Evolutionary conservation across 192 early-diverging fungal species (phyloP), one percentile per base, ranked within the genome.

Genomic region (Kickxella alabastrina): DNA sequence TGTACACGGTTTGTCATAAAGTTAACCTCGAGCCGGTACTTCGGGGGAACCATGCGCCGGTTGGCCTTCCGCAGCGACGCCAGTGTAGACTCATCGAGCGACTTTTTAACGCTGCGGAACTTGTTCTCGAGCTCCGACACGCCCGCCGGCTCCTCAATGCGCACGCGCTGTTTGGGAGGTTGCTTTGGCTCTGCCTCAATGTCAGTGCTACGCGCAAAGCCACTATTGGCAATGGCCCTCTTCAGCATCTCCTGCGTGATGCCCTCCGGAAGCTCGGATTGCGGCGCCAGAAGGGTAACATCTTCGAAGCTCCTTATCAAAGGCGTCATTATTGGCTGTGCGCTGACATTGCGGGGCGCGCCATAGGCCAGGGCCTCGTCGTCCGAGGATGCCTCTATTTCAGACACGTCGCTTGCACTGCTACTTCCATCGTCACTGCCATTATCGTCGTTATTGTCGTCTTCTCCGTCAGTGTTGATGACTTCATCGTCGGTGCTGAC

Each of bases 11-110:
- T 75, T 34, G 71, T 75, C 56, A 75, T 55, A 65, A 75, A 79
- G 59, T 79, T 79, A 34, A 79, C 67, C 31, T 79, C 77, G 37
- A 74, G 57, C 0, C 71, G 65, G 34, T 75, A 67, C 48, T 70
- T 64, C 28, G 58, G 51, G 26, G 77, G 77, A 12, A 79, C 49
- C 71, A 66, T 70, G 4, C 71, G 62, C 15, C 71, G 77, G 41
- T 79, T 79, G 14, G 56, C 66, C 39, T 79, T 63, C 57, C 67
- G 65, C 15, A 79, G 55, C 35, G 66, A 66, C 0, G 66, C 72
- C 10, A 79, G 57, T 1, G 72, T 64, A 3, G 77, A 79, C 41
- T 72, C 67, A 27, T 68, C 72, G 14, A 79, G 62, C 26, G 57
- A 38, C 4, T 66, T 49, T 34, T 63, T 67, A 18, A 77, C 74